These are phyloP conservation scores for Perkinsela sp. DNA, from an alignment of 208 protist species.

Conservation along the genomic window DNA sequence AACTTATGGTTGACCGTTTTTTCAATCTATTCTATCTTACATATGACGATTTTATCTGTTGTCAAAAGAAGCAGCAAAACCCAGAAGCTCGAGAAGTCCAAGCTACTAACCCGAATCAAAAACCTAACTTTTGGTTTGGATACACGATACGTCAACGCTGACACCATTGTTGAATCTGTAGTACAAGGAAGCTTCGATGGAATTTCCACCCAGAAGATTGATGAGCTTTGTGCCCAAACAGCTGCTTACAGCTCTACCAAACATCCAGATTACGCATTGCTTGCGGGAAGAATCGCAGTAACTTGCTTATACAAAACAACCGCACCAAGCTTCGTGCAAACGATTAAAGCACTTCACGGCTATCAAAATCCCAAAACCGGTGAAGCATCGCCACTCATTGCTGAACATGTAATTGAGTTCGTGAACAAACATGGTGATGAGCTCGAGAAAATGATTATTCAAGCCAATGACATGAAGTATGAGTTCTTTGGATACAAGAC, in stretches of 20 bases:
- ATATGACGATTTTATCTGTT: conserved; percentile 2
- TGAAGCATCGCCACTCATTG: conserved; percentile 19
- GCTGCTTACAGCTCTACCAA: conserved; percentile 27
- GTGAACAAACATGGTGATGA: conserved; percentile 11
- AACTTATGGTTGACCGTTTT: too few species aligned
- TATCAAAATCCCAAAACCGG: conserved; percentile 33
- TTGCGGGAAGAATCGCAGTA: conserved; percentile 63
- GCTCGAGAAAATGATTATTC: conserved; percentile 21
- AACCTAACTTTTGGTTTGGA: neutral
- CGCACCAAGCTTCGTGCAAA: conserved; percentile 13
- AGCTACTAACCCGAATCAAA: conserved; percentile 1
- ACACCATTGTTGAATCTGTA: conserved; percentile 14
- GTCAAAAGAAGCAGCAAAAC: conserved; percentile 8
- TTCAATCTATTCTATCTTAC: too few species aligned
- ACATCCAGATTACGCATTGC: conserved; percentile 56
- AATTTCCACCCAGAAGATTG: conserved; percentile 24
- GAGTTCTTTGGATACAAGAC: conserved; percentile 76
- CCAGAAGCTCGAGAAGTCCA: neutral
- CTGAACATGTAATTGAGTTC: conserved; percentile 22
- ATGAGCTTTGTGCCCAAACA: conserved; percentile 43
- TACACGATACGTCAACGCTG: conserved; percentile 2
- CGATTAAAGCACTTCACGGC: conserved; percentile 13
- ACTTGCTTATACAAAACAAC: conserved; percentile 70
- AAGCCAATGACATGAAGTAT: conserved; percentile 47
- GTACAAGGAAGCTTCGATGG: conserved; percentile 17